Evolutionary conservation across 2,329 filamentous ascomycete species (phyloP).

Genomic region (Fusarium torreyae): DNA sequence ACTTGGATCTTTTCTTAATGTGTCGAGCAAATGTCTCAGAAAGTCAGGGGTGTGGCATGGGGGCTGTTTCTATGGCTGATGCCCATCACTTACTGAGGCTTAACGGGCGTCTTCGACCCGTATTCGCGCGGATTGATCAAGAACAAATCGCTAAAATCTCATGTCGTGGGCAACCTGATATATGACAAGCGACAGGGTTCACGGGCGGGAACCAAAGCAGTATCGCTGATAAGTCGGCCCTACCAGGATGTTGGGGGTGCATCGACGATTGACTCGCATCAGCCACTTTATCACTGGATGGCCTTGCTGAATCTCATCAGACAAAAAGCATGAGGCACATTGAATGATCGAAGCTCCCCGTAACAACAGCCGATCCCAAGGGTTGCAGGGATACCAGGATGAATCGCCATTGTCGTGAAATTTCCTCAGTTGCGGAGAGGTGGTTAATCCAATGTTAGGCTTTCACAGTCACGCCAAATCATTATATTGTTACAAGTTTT

Average conservation of each 20-base stretch:
- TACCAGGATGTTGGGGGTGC: slow-evolving; percentile 22
- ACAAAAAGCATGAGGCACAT: slow-evolving; percentile 13
- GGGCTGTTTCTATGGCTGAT: slow-evolving; percentile 4
- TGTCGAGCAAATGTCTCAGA: slow-evolving; percentile 16
- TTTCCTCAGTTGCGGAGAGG: background rate
- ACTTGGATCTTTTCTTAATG: slow-evolving; percentile 3
- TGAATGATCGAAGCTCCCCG: slow-evolving; percentile 13
- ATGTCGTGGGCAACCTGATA: slow-evolving; percentile 15
- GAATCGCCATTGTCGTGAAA: background rate
- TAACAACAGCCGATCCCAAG: slow-evolving; percentile 2
- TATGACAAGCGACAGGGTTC: slow-evolving; percentile 6
- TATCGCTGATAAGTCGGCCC: slow-evolving; percentile 5
- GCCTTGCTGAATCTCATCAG: slow-evolving; percentile 5
- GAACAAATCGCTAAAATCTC: slow-evolving; percentile 10
- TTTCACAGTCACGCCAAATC: background rate
- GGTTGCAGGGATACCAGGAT: slow-evolving; percentile 15
- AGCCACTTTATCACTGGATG: slow-evolving; percentile 27
- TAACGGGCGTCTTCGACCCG: background rate
- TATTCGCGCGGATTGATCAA: background rate
- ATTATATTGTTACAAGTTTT: background rate
- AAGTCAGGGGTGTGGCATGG: slow-evolving; percentile 6
- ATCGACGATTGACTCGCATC: slow-evolving; percentile 21
- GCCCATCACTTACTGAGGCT: background rate
- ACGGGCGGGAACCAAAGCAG: slow-evolving; percentile 7
- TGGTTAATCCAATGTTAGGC: background rate